Base-by-base conservation (phyloP, 1,139 yeast genomes). In the Geotrichum aggregatum region DNA sequence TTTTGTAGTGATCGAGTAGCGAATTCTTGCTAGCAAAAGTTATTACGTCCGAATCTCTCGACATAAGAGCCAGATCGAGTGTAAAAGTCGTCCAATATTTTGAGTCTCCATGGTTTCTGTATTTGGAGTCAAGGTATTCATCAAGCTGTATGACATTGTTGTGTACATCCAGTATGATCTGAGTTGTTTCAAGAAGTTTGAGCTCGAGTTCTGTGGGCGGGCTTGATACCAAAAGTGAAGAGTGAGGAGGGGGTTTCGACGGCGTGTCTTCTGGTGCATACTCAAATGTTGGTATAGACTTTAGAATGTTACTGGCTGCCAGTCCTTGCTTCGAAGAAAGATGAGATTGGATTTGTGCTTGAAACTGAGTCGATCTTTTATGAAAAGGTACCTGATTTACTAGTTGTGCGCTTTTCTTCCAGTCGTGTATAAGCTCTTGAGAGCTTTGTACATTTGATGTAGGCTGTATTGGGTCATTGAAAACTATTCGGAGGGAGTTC, bases 401-500 rank as follows among this genome's bases (percentile, higher is more conserved):
- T 19, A 45, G 28, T 24, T 11, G 14, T 19, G 42, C 14, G 18
- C 22, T 3, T 3, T 43, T 31, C 16, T 31, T 7, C 47, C 35
- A 43, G 24, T 8, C 11, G 8, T 31, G 14, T n/a, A 19, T 18
- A 24, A 10, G 13, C 5, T 22, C 28, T 30, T 43, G 11, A 16
- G 43, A n/a, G 26, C 22, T 21, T 13, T 5, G 16, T 13, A 21
- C 28, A 7, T 19, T 11, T 26, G n/a, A 7, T 10, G 8, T 31
- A 5, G 14, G 10, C 16, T 39, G 44, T 14, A 49, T 28, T 3
- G 57, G 50, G 31, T 68, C 72, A 52, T 64, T 61, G 35, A 65
- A 53, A 2, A 67, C 60, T n/a, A 68, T 59, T 33, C 61, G 55
- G 19, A 67, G 53, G 16, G 47, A 49, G 16, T 59, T 63, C 13